Evolutionary conservation across 2,329 filamentous ascomycete genomes (phyloP), one percentile per base, ranked within the genome.

Genomic region (Cadophora malorum): DNA sequence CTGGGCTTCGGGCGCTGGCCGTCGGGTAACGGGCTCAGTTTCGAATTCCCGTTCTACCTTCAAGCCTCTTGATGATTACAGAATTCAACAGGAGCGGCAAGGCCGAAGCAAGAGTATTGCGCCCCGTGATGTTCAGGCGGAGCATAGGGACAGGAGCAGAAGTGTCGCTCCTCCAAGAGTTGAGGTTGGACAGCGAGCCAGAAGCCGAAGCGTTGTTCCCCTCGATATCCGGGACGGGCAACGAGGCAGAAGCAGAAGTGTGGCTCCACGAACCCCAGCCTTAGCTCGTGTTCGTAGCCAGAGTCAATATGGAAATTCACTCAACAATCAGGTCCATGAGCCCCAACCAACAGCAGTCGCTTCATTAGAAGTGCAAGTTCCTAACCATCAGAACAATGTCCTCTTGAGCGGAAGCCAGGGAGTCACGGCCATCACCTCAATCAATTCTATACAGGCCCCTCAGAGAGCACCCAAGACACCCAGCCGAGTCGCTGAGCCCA

Each of bases 1-100:
- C n/a, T 59, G 56, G 56, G 56, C n/a, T 28, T 35, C 56, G 45
- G 35, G 56, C 19, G 35, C 56, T 28, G 56, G 25, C 8, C 35
- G 38, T 19, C n/a, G 35, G 10, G 35, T 28, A 16, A 28, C 1
- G 10, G 21, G 14, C 12, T 59, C 35, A 19, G 4, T 25, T 25
- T 1, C 56, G 21, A 59, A 35, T 28, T 7, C 56, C 28, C 56
- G n/a, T 45, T 16, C 35, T 6, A 8, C 33, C 3, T 19, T 25
- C 10, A 19, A 16, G 19, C 8, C 19, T 21, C 16, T 6, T 21
- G 35, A 14, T 25, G 21, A 4, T 19, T 25, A 25, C 45, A 35
- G 10, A 7, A 45, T 59, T 59, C 9, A 25, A 14, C 21, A 28
- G 16, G 35, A 45, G 10, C 2, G 14, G 5, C 35, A 21, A 1